These are phyloP conservation scores for Leccinum griseonigrum DNA, from an alignment of 1,284 basidiomycete species.

Conservation along the genomic window DNA sequence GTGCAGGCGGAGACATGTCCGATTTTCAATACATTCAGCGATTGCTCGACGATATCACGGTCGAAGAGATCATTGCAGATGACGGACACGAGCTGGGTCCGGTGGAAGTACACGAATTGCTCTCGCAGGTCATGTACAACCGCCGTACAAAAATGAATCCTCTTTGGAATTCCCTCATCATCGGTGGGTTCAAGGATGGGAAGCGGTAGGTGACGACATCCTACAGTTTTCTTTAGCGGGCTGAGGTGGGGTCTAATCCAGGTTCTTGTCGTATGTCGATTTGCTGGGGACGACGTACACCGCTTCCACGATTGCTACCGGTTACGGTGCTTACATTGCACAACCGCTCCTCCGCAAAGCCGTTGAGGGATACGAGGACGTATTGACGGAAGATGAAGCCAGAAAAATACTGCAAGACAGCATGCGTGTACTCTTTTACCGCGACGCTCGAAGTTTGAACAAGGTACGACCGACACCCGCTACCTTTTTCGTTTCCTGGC, in stretches of 20 bases:
- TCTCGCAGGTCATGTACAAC: conserved; percentile 89
- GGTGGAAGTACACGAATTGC: conserved; percentile 90
- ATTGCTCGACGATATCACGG: conserved; percentile 69
- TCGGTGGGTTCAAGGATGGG: conserved; percentile 89
- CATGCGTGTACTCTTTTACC: conserved; percentile 95
- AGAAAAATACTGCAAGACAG: conserved; percentile 79
- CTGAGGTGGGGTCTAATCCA: conserved; percentile 31
- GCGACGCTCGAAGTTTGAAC: conserved; percentile 94
- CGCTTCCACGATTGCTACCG: conserved; percentile 93
- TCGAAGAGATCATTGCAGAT: conserved; percentile 76
- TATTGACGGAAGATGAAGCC: conserved; percentile 80
- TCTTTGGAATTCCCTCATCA: conserved; percentile 92
- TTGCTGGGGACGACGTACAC: conserved; percentile 96
- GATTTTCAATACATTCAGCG: conserved; percentile 95
- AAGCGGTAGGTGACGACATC: conserved; percentile 49
- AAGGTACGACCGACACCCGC: conserved; percentile 58
- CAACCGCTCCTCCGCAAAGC: conserved; percentile 90
- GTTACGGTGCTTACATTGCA: conserved; percentile 94
- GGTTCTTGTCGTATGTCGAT: conserved; percentile 94
- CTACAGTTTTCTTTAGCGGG: background rate
- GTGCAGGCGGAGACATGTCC: conserved; percentile 95
- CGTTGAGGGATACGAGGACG: conserved; percentile 79
- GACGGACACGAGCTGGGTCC: conserved; percentile 90
- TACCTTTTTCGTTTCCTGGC: background rate
- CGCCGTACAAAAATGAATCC: conserved; percentile 90